Percentiles rank a stretch among this genome's conserved stretches.
Conservation (phyloP, 257 asterid species). For the Fraxinus quadrangulata region DNA sequence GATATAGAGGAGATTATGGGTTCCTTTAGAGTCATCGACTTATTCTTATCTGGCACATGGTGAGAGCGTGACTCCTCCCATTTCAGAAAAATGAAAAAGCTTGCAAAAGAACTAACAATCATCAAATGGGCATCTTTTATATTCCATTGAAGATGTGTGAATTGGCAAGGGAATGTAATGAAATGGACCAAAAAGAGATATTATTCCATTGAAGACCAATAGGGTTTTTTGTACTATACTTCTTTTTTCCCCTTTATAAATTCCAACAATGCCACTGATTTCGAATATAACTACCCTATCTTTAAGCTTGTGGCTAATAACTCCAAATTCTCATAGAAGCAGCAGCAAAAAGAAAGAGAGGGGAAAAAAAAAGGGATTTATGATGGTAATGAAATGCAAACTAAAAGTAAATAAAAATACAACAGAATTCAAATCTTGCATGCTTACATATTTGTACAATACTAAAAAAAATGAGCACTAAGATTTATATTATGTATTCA, state of each 20-base stretch:
- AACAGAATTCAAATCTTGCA: background rate
- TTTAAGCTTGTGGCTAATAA: background rate
- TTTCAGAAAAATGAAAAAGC: background rate
- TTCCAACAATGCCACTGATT: slow-evolving; percentile 25
- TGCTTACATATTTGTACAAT: too few relatives aligned
- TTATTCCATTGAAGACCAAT: slow-evolving; percentile 39
- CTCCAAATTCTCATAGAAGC: background rate
- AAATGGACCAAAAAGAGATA: slow-evolving; percentile 15
- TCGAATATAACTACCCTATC: slow-evolving; percentile 24
- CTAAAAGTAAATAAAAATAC: background rate
- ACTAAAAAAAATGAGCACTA: background rate
- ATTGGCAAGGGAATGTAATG: slow-evolving; percentile 22
- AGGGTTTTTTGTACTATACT: background rate
- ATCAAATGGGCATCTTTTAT: slow-evolving; percentile 26
- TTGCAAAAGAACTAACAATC: slow-evolving; percentile 21
- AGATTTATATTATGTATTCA: background rate
- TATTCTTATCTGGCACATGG: background rate
- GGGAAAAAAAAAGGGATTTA: background rate
- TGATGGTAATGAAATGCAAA: background rate
- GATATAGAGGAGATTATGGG: background rate
- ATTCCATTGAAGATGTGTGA: slow-evolving; percentile 30
- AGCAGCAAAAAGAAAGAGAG: background rate
- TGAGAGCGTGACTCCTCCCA: background rate
- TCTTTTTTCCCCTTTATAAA: slow-evolving; percentile 8
- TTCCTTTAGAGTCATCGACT: background rate